Evolutionary conservation across 2,329 filamentous ascomycete genomes (phyloP), one percentile per base, ranked within the genome.

Genomic region (Stachybotrys chartarum): DNA sequence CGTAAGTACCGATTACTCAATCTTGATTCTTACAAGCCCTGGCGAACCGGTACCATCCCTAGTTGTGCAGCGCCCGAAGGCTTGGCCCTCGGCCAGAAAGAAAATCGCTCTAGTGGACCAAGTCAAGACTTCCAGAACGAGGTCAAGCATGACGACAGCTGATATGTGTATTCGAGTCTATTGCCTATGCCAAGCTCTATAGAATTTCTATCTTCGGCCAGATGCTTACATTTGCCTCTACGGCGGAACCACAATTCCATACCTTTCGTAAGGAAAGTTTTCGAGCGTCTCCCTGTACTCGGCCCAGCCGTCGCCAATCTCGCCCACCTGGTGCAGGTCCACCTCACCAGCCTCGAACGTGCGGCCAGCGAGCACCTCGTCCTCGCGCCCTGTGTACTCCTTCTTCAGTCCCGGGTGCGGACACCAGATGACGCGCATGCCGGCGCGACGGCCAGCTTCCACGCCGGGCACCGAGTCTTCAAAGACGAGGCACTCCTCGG

Each of bases 401-500:
- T 83, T 77, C 72, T 88, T 78, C 53, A 99, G 74, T 66, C 84
- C 89, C 1, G 85, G 83, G 72, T 97, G 91, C 30, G 94, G 94
- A 63, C 85, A 87, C 94, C 94, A 99, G 1, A 96, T 79, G 12
- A 95, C 91, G 61, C 93, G 85, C 93, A 97, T 97, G 0, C 93
- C 93, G 0, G 94, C 94, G 61, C 94, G 83, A 54, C 94, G 79
- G 5, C 91, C 94, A 2, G 91, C 85, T 73, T 99, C 94, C 3
- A 97, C 91, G 5, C 94, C 94, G 0, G 91, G 90, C 1, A 97
- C 92, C 50, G 87, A 90, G 71, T 99, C 94, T 73, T 99, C 94
- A 65, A 99, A 97, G 0, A 97, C 94, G 16, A 99, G 78, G 68
- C 94, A 97, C 72, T 97, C 93, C 61, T 89, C 88, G 0, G 91